These are phyloP conservation scores for Rosa persica DNA, from an alignment of 306 rosid species.

Conservation along the genomic window DNA sequence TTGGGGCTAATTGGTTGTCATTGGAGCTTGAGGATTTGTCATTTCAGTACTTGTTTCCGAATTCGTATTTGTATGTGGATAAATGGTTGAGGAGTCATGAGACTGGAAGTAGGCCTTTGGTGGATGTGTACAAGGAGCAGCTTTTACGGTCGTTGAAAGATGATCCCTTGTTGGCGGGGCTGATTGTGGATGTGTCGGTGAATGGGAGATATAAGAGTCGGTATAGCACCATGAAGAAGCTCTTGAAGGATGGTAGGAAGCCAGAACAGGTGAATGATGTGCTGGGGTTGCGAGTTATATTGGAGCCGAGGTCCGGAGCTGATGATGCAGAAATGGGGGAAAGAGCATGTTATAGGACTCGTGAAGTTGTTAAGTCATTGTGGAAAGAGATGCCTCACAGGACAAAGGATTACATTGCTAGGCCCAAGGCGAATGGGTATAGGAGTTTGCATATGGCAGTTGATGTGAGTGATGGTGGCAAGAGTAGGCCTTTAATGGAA, in stretches of 20 bases:
- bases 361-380: slow-evolving; percentile 51
- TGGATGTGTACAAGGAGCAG: slow-evolving; percentile 61
- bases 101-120: slow-evolving; percentile 49
- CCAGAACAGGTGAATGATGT: slow-evolving; percentile 82
- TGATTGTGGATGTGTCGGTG: slow-evolving; percentile 58
- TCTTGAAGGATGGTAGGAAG: slow-evolving; percentile 81
- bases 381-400: slow-evolving; percentile 82
- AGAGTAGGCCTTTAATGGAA: slow-evolving; percentile 75
- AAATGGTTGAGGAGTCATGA: slow-evolving; percentile 71
- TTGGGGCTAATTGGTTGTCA: slow-evolving; percentile 66
- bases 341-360: slow-evolving; percentile 76
- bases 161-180: slow-evolving; percentile 44
- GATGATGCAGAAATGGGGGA: slow-evolving; percentile 47
- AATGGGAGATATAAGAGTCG: slow-evolving; percentile 84
- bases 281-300: slow-evolving; percentile 72
- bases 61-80: slow-evolving; percentile 74
- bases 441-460: slow-evolving; percentile 90
- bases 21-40: slow-evolving; percentile 83
- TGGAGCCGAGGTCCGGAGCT: slow-evolving; percentile 54
- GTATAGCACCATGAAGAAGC: slow-evolving; percentile 90
- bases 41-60: slow-evolving; percentile 75
- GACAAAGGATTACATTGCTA: slow-evolving; percentile 81
- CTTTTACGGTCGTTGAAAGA: slow-evolving; percentile 42
- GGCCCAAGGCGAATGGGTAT: slow-evolving; percentile 84
- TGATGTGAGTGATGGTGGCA: slow-evolving; percentile 64